Base-by-base conservation (phyloP, 495 filamentous ascomycete species). In the Trichocladium uniseriatum region DNA sequence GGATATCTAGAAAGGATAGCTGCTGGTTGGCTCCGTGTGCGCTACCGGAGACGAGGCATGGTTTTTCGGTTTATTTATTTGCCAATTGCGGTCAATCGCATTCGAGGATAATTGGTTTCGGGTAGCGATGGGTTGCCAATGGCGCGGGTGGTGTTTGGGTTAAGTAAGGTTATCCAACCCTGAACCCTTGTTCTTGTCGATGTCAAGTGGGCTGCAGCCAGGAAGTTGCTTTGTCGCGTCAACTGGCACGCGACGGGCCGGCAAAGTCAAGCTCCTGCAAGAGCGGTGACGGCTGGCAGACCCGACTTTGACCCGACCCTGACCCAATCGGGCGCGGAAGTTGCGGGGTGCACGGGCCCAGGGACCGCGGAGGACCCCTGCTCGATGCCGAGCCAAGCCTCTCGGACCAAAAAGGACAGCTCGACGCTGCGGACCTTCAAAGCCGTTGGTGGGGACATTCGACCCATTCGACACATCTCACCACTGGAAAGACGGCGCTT, bases 341-440 rank as follows among this genome's bases (percentile, higher is more conserved):
- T 43, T 41, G 35, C 36, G 14, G 42, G 28, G 29, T 41, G 42
- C 35, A 46, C 49, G 31, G 35, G 43, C 39, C 43, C 15, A 37
- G 43, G 21, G 21, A 46, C 29, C 2, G 41, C 19, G 10, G 13
- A 13, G 13, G 21, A 56, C 54, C 45, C 54, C 54, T 49, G 48
- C 22, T 39, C 29, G 10, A 28, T 29, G 53, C 21, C 34, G n/a
- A 16, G 43, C 42, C 15, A 46, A 44, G 44, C 44, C 34, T 27
- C 20, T 3, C 21, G 27, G 36, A 44, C 44, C 16, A 56, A 57
- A 62, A 62, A 62, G 56, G 57, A 59, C 56, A 62, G 54, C 53
- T 62, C 56, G 49, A 55, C 53, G 4, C 20, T 27, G 39, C 13
- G 22, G 37, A 45, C 49, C n/a, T 49, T 24, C 37, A 11, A 15